A percentile compares a stretch with the other conserved stretches of the same genome.
Conservation (phyloP, 495 filamentous ascomycete genomes). For the Tuber umbilicatum region DNA sequence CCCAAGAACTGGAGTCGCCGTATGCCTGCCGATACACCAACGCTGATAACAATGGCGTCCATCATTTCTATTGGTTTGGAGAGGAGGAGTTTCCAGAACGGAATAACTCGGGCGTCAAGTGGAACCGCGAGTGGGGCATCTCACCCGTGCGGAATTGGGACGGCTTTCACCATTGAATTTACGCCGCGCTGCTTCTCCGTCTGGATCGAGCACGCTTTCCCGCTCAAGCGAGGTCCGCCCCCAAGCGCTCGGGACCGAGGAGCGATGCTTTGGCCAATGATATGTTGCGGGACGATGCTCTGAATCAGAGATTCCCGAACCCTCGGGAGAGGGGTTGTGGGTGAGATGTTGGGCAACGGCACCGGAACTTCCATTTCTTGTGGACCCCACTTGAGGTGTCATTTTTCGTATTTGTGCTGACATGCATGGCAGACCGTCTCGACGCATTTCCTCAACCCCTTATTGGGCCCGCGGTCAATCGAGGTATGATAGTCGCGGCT, state of each 20-base stretch:
- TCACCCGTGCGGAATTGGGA: not conserved
- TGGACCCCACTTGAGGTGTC: not conserved
- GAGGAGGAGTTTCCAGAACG: not conserved
- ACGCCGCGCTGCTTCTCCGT: not conserved
- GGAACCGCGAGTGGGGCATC: not conserved
- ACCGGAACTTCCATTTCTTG: not conserved
- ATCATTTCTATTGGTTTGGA: not conserved
- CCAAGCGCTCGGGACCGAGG: not conserved
- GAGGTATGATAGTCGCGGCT: not conserved
- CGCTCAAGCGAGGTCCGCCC: not conserved
- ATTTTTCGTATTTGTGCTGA: not conserved
- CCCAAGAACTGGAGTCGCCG: not conserved
- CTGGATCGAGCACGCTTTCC: not conserved
- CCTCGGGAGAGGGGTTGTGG: not conserved
- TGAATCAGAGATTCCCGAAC: not conserved
- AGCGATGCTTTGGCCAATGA: not conserved
- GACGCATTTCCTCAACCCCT: not conserved
- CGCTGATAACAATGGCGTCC: not conserved
- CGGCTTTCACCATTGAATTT: not conserved
- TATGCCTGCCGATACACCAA: not conserved
- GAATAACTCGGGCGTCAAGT: not conserved
- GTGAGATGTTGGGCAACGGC: not conserved
- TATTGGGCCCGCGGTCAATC: not conserved
- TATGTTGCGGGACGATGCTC: not conserved
- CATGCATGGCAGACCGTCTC: not conserved